These are phyloP conservation scores for Fusarium citri DNA, from an alignment of 2,329 filamentous ascomycete species.

Conservation along the genomic window DNA sequence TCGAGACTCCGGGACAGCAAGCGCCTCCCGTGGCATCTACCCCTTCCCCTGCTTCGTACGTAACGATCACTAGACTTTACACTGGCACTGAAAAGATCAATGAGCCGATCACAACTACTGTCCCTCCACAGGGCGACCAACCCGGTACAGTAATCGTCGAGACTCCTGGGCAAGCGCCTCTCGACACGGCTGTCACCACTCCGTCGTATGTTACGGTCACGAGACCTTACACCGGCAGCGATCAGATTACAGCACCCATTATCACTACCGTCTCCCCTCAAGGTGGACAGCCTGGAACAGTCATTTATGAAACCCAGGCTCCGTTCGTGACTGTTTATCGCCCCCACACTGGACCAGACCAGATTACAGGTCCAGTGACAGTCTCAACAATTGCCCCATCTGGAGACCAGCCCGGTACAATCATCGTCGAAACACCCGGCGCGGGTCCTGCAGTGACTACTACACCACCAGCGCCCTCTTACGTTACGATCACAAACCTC, in stretches of 20 bases:
- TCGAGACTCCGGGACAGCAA: slow-evolving; percentile 31
- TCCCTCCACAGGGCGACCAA: slow-evolving; percentile 19
- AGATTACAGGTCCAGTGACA: slow-evolving; percentile 24
- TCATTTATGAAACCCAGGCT: slow-evolving; percentile 26
- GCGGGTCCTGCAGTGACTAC: slow-evolving; percentile 18
- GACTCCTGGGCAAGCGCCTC: not conserved
- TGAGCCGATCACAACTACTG: slow-evolving; percentile 12
- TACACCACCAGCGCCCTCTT: slow-evolving; percentile 19
- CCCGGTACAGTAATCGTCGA: slow-evolving; percentile 30
- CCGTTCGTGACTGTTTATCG: slow-evolving; percentile 15
- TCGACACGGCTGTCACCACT: not conserved
- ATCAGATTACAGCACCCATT: slow-evolving; percentile 8
- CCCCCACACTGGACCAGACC: slow-evolving; percentile 13
- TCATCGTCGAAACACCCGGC: slow-evolving; percentile 19
- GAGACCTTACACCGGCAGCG: slow-evolving; percentile 10
- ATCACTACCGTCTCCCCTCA: slow-evolving; percentile 18
- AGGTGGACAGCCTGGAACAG: slow-evolving; percentile 21
- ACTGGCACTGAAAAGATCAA: slow-evolving; percentile 20
- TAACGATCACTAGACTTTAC: slow-evolving; percentile 26
- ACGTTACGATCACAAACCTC: slow-evolving; percentile 19
- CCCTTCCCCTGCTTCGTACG: slow-evolving; percentile 10
- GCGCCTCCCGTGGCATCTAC: slow-evolving; percentile 23
- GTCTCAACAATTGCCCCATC: slow-evolving; percentile 22
- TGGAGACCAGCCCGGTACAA: slow-evolving; percentile 22
- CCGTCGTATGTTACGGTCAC: slow-evolving; percentile 27